phyloP scores from a whole-genome alignment of 164 flowering plant genomes.

The Dillenia turbinata region DNA sequence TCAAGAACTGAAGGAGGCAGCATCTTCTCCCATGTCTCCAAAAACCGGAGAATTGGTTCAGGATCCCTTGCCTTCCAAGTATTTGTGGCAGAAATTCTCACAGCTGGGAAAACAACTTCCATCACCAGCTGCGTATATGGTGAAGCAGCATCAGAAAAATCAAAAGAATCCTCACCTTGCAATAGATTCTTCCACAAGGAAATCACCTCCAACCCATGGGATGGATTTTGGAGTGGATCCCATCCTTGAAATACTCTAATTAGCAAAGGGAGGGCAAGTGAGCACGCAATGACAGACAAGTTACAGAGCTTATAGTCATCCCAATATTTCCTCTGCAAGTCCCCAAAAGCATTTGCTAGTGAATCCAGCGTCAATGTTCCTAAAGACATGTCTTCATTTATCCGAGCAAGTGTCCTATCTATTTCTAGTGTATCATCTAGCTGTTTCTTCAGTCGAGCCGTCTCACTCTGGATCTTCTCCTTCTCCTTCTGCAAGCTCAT shows the following conservation, averaged over 20 bases:
- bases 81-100: slow-evolving; percentile 74
- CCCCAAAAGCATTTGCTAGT: slow-evolving; percentile 48
- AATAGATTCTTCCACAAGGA: slow-evolving; percentile 61
- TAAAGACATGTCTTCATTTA: slow-evolving; percentile 34
- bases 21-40: slow-evolving; percentile 78
- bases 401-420: slow-evolving; percentile 28
- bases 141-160: slow-evolving; percentile 43
- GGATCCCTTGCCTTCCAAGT: slow-evolving; percentile 90
- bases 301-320: slow-evolving; percentile 74
- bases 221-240: slow-evolving; percentile 77
- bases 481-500: slow-evolving; percentile 62
- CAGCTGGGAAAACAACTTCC: slow-evolving; percentile 85
- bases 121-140: slow-evolving; percentile 63
- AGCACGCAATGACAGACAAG: slow-evolving; percentile 74
- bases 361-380: slow-evolving; percentile 70
- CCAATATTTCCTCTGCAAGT: slow-evolving; percentile 38
- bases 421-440: slow-evolving; percentile 54
- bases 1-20: slow-evolving; percentile 64
- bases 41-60: slow-evolving; percentile 76
- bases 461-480: slow-evolving; percentile 59
- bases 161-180: slow-evolving; percentile 49
- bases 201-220: slow-evolving; percentile 56
- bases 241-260: slow-evolving; percentile 83
- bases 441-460: slow-evolving; percentile 48
- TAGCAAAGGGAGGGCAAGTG: slow-evolving; percentile 63